Conservation (phyloP, 495 filamentous ascomycete genomes). For the Cenococcum geophilum region DNA sequence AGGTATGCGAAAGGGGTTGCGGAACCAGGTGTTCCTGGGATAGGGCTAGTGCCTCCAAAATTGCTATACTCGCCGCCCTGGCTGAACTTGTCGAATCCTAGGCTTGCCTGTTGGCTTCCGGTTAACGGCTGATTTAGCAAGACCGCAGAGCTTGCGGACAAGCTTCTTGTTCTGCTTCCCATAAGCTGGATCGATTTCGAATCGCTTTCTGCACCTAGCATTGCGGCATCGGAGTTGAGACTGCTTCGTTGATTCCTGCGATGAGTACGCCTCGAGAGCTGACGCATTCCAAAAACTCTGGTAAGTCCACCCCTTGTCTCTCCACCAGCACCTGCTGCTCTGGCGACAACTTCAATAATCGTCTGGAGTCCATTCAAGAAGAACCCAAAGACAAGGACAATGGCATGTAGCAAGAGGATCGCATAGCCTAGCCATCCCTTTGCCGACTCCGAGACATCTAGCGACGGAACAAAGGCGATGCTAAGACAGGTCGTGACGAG, state of each 20-base stretch:
- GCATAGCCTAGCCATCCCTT: conserved; percentile 94
- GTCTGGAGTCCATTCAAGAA: conserved; percentile 89
- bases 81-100: conserved; percentile 33
- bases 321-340: conserved; percentile 72
- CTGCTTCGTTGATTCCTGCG: conserved; percentile 61
- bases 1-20: conserved; percentile 41
- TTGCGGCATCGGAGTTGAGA: conserved; percentile 72
- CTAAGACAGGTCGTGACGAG: conserved; percentile 75
- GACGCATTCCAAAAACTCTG: conserved; percentile 85
- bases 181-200: conserved; percentile 62
- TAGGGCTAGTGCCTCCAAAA: conserved; percentile 56
- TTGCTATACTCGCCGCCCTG: conserved; percentile 38
- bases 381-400: conserved; percentile 88
- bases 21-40: conserved; percentile 17
- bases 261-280: conserved; percentile 67
- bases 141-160: conserved; percentile 76
- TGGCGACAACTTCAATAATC: conserved; percentile 75
- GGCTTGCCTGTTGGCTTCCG: conserved; percentile 24
- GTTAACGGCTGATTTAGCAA: conserved; percentile 53
- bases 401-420: conserved; percentile 78
- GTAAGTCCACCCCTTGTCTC: conserved; percentile 79
- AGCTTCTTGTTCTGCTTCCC: conserved; percentile 64
- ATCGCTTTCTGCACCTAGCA: conserved; percentile 60
- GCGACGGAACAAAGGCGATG: conserved; percentile 77
- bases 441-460: conserved; percentile 66